Evolutionary conservation across 2,329 filamentous ascomycete species (phyloP).

Genomic region (Arachnopeziza araneosa): DNA sequence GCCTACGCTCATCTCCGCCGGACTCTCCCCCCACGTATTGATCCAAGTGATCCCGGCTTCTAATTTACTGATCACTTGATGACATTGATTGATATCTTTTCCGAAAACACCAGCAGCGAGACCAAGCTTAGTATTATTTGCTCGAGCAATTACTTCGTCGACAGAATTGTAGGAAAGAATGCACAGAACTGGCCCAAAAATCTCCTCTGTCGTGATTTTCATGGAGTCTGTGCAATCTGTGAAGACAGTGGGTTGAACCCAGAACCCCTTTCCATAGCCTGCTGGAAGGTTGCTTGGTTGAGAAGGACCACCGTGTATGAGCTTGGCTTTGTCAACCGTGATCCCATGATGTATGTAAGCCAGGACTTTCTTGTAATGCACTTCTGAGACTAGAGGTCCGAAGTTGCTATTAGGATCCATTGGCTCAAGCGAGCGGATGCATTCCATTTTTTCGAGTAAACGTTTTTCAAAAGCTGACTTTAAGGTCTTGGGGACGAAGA

Average conservation of each 20-base stretch:
- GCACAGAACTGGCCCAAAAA: constrained; percentile 83
- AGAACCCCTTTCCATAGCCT: constrained; percentile 58
- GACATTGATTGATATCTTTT: constrained; percentile 65
- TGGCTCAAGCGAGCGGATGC: constrained; percentile 67
- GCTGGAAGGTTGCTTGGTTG: constrained; percentile 39
- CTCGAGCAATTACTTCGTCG: constrained; percentile 64
- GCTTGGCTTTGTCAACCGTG: constrained; percentile 63
- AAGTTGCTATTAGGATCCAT: constrained; percentile 72
- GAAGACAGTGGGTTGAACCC: constrained; percentile 80
- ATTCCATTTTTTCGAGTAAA: constrained; percentile 63
- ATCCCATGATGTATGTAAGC: constrained; percentile 72
- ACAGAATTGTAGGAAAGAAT: constrained; percentile 68
- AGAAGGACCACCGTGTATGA: constrained; percentile 66
- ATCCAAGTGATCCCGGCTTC: constrained; percentile 88
- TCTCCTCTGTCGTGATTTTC: constrained; percentile 76
- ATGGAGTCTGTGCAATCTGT: constrained; percentile 80
- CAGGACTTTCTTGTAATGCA: constrained; percentile 73
- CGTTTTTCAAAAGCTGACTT: constrained; percentile 63
- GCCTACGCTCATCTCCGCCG: constrained; percentile 87
- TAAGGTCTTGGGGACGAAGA: constrained; percentile 68
- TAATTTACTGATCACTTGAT: constrained; percentile 63
- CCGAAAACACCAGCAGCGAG: constrained; percentile 83
- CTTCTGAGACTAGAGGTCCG: constrained; percentile 71
- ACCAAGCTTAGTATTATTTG: constrained; percentile 72
- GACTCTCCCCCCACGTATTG: constrained; percentile 89